These are phyloP conservation scores for Solanum virginianum DNA, from an alignment of 257 asterid genomes.

Conservation along the genomic window DNA sequence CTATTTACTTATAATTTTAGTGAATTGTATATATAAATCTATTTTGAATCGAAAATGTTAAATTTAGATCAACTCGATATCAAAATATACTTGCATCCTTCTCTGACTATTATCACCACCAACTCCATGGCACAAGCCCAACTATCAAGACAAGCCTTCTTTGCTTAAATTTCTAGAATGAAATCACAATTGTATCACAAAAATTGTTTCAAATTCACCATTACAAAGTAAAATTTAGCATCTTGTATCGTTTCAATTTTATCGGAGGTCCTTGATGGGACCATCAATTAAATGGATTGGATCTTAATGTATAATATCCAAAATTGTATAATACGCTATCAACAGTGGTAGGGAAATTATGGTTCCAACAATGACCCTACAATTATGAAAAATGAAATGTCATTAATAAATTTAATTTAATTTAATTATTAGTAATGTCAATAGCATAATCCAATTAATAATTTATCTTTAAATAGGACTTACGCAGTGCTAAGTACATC, in stretches of 20 bases:
- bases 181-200: background rate
- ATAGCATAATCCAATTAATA: background rate
- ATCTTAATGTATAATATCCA: background rate
- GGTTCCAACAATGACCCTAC: conserved; percentile 1
- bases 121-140: background rate
- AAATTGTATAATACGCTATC: background rate
- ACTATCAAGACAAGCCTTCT: background rate
- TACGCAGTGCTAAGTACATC: conserved; percentile 18
- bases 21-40: background rate
- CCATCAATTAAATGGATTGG: too few relatives aligned
- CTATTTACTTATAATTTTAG: background rate
- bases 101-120: background rate
- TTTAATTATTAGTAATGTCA: too few relatives aligned
- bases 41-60: background rate
- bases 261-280: background rate
- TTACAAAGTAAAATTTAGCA: background rate
- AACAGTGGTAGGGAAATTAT: background rate
- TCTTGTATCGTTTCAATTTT: background rate
- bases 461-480: background rate
- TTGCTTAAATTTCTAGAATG: background rate
- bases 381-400: background rate
- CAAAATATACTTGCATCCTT: background rate
- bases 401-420: too few relatives aligned
- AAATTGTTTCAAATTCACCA: background rate
- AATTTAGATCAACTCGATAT: background rate